Base-by-base conservation (phyloP, 2,329 filamentous ascomycete genomes). In the Xylariaceae sp. region DNA sequence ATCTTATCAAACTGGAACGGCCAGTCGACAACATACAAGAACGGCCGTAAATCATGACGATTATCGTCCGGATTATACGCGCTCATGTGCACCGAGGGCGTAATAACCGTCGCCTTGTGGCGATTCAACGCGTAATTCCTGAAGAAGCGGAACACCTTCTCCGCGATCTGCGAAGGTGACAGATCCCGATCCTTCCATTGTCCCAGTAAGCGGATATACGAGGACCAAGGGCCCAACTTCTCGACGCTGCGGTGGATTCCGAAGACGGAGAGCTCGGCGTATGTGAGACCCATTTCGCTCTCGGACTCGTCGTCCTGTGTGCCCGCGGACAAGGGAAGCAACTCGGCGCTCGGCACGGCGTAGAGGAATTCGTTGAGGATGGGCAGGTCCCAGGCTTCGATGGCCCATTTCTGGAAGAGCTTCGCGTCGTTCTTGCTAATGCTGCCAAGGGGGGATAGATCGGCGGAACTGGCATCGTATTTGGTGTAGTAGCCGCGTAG, bases 41-140 rank as follows among this genome's bases (percentile, higher is more conserved):
- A 64, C 0, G 57, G 60, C 3, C 60, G 15, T 4, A 60, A 35
- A 18, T 64, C 62, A 15, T 58, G 56, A 11, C 60, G 34, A 17
- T 64, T 64, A 30, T 64, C 62, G 44, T 64, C 62, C 8, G 60
- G 62, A 45, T 60, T 62, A n/a, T 64, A 64, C 1, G 58, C 51
- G 13, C 54, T 58, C 51, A 64, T 56, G 35, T 62, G 60, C 18
- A 62, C 17, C 0, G 60, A 62, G 5, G 59, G 59, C 0, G 62
- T 64, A 1, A 64, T 23, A 3, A 62, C 39, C 0, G 53, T 58
- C 2, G 60, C 55, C 23, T 62, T 63, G 17, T 61, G 59, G 11
- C 60, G 37, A 13, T 60, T 62, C 2, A 62, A 10, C 2, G 62
- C 62, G 42, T 62, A 62, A 30, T 60, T 56, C 17, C 57, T 35